Conservation (phyloP, 2,329 filamentous ascomycete species). For the Aspergillus udagawae region DNA sequence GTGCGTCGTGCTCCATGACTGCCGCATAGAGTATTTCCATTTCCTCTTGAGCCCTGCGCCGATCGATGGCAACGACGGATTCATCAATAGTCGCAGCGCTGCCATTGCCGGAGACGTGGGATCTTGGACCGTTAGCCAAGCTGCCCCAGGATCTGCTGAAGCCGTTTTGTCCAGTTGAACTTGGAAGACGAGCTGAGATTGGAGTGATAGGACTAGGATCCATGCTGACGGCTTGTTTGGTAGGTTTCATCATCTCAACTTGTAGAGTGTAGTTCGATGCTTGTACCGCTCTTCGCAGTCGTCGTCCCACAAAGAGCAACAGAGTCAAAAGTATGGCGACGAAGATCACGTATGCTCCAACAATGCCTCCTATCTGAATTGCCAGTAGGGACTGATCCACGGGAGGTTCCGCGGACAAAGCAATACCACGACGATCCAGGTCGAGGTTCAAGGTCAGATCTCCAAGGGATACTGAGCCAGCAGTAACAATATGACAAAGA, state of each 20-base stretch:
- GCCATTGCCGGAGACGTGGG: constrained; percentile 49
- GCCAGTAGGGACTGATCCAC: constrained; percentile 66
- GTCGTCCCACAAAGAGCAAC: constrained; percentile 59
- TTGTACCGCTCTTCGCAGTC: constrained; percentile 50
- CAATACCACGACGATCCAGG: constrained; percentile 9
- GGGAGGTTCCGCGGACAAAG: constrained; percentile 26
- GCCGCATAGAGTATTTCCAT: constrained; percentile 88
- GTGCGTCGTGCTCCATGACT: constrained; percentile 80
- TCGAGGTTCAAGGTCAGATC: constrained; percentile 3
- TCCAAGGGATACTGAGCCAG: constrained; percentile 11
- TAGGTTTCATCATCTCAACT: constrained; percentile 55
- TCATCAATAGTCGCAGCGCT: constrained; percentile 72
- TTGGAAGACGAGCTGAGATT: constrained; percentile 27
- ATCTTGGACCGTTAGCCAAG: constrained; percentile 27
- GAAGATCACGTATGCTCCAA: constrained; percentile 76
- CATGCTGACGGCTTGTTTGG: constrained; percentile 23
- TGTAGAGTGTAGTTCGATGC: constrained; percentile 50
- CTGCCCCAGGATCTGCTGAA: constrained; percentile 39
- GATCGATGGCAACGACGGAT: constrained; percentile 69
- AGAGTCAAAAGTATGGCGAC: constrained; percentile 68
- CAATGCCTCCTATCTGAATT: constrained; percentile 76
- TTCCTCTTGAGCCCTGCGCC: constrained; percentile 70
- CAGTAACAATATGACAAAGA: constrained; percentile 9
- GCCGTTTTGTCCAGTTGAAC: constrained; percentile 33
- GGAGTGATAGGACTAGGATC: constrained; percentile 35